phyloP scores from a whole-genome alignment of 2,329 filamentous ascomycete species.

The Neopestalotiopsis sp. region DNA sequence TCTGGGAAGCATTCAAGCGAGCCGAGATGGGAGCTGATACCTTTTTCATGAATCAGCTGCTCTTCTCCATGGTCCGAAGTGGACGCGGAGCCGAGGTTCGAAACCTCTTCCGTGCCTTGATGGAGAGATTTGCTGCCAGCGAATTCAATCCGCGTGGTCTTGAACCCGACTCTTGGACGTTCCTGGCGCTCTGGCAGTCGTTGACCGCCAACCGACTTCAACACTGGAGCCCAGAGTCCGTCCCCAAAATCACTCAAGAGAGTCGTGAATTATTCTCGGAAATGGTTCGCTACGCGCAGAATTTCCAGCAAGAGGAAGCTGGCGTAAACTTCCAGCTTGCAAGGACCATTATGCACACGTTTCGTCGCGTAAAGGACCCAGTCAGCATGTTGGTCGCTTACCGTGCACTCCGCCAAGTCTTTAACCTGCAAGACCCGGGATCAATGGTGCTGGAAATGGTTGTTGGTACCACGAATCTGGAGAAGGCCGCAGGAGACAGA shows the following conservation, averaged over 20 bases:
- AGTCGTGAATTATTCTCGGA: slow-evolving; percentile 53
- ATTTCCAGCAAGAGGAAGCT: slow-evolving; percentile 48
- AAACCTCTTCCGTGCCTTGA: slow-evolving; percentile 61
- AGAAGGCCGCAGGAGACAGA: slow-evolving; percentile 44
- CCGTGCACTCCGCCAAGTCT: slow-evolving; percentile 47
- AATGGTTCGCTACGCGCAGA: slow-evolving; percentile 52
- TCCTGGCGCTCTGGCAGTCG: slow-evolving; percentile 70
- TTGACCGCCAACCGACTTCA: slow-evolving; percentile 56
- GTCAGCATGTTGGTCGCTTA: slow-evolving; percentile 53
- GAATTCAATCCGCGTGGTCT: slow-evolving; percentile 38
- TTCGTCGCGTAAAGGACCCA: slow-evolving; percentile 52
- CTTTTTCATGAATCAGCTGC: slow-evolving; percentile 80
- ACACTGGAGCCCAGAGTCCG: slow-evolving; percentile 35
- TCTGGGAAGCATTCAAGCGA: slow-evolving; percentile 67
- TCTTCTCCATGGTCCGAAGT: slow-evolving; percentile 69
- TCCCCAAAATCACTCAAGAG: slow-evolving; percentile 36
- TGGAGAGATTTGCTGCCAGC: slow-evolving; percentile 41
- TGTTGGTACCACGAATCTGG: slow-evolving; percentile 49
- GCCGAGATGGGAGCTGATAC: slow-evolving; percentile 72
- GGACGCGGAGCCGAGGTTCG: slow-evolving; percentile 61
- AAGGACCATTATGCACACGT: slow-evolving; percentile 56
- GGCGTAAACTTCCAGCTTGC: slow-evolving; percentile 53
- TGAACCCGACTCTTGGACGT: slow-evolving; percentile 71
- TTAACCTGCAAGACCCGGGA: slow-evolving; percentile 51
- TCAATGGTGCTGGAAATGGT: slow-evolving; percentile 53